Evolutionary conservation across 1,139 yeast genomes (phyloP).

Genomic region (Sugiyamaella sp.): DNA sequence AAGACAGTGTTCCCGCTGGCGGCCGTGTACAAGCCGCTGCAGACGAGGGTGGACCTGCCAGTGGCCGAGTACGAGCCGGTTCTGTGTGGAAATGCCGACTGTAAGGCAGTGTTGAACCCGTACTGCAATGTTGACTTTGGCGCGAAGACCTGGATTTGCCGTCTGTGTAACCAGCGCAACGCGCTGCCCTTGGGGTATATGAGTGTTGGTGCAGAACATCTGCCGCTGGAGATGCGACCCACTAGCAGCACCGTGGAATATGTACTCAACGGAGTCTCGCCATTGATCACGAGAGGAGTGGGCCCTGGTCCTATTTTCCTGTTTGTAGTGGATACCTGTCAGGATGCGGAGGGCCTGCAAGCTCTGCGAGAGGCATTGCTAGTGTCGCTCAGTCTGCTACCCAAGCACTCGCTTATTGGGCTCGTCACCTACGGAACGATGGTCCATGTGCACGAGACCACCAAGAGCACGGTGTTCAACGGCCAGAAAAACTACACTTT

Average conservation of each 20-base stretch:
- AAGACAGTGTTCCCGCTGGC: constrained; percentile 65
- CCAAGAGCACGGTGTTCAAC: constrained; percentile 52
- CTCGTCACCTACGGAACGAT: constrained; percentile 68
- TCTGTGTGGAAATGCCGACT: constrained; percentile 52
- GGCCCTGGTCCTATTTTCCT: constrained; percentile 49
- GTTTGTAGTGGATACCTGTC: constrained; percentile 69
- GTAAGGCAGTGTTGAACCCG: constrained; percentile 65
- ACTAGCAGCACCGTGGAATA: constrained; percentile 63
- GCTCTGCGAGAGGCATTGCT: constrained; percentile 60
- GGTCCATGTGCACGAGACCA: constrained; percentile 62
- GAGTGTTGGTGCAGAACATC: constrained; percentile 30
- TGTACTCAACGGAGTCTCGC: constrained; percentile 45
- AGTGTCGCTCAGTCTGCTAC: constrained; percentile 58
- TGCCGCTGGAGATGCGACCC: constrained; percentile 44
- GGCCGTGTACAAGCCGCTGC: constrained; percentile 67
- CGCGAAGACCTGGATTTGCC: constrained; percentile 63
- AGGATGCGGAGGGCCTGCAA: constrained; percentile 52
- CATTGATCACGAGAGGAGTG: constrained; percentile 31
- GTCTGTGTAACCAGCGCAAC: constrained; percentile 60
- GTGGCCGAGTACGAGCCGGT: constrained; percentile 49
- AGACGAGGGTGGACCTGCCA: constrained; percentile 51
- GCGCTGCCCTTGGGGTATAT: constrained; percentile 47
- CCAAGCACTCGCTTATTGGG: constrained; percentile 51
- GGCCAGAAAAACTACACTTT: constrained; percentile 59
- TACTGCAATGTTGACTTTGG: constrained; percentile 49